Conservation (phyloP, 2,329 filamentous ascomycete species). For the Colletotrichum godetiae region DNA sequence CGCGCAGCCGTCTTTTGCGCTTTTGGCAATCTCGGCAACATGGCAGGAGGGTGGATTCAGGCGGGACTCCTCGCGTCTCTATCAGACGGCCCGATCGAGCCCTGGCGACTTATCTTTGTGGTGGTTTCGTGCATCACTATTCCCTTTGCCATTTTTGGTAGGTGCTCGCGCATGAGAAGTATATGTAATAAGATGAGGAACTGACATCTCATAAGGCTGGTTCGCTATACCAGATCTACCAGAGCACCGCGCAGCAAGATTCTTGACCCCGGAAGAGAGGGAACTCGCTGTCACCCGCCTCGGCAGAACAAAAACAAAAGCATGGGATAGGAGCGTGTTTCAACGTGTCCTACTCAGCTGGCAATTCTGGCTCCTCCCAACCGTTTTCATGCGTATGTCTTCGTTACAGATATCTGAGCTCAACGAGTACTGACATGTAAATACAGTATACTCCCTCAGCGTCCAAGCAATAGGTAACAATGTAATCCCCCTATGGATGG, state of each 20-base stretch:
- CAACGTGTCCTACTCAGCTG: slow-evolving; percentile 47
- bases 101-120: slow-evolving; percentile 57
- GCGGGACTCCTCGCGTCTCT: slow-evolving; percentile 51
- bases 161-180: not conserved
- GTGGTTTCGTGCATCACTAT: slow-evolving; percentile 55
- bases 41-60: slow-evolving; percentile 58
- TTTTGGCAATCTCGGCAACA: slow-evolving; percentile 55
- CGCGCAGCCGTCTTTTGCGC: slow-evolving; percentile 54
- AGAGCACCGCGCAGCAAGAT: slow-evolving; percentile 53
- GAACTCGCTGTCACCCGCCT: slow-evolving; percentile 51
- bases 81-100: slow-evolving; percentile 48
- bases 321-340: slow-evolving; percentile 16
- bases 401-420: rapidly evolving
- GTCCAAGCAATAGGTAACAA: slow-evolving; percentile 56
- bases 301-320: slow-evolving; percentile 40
- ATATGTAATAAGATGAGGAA: not conserved
- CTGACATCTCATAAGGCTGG: slow-evolving; percentile 47
- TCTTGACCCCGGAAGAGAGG: slow-evolving; percentile 47
- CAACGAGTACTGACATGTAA: not conserved
- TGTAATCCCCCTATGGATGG: slow-evolving; percentile 58
- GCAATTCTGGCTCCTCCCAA: slow-evolving; percentile 57
- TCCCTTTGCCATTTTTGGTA: slow-evolving; percentile 53
- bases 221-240: slow-evolving; percentile 57
- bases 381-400: slow-evolving; percentile 55
- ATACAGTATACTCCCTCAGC: slow-evolving; percentile 53